Evolutionary conservation across 2,329 filamentous ascomycete genomes (phyloP).

Genomic region (Dothidotthia symphoricarpi): DNA sequence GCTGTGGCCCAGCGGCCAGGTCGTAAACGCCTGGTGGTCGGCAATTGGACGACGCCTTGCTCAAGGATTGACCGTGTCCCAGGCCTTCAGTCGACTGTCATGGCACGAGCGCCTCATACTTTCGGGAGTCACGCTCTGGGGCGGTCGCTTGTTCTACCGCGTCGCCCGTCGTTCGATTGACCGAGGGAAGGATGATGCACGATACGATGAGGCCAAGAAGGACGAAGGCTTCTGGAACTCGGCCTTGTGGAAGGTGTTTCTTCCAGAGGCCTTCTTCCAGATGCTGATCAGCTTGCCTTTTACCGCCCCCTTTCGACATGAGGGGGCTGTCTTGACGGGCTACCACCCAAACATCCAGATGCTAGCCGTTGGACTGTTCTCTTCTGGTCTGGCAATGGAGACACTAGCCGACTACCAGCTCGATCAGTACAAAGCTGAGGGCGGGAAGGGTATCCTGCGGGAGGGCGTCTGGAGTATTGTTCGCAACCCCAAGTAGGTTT

Average conservation of each 20-base stretch:
- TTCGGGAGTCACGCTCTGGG: slow-evolving; percentile 58
- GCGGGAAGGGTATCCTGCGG: slow-evolving; percentile 47
- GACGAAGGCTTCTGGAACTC: slow-evolving; percentile 58
- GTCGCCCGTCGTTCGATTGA: slow-evolving; percentile 51
- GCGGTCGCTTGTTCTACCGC: slow-evolving; percentile 56
- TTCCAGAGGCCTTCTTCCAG: slow-evolving; percentile 59
- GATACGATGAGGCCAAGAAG: slow-evolving; percentile 55
- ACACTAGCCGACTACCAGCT: slow-evolving; percentile 58
- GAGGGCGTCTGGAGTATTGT: slow-evolving; percentile 63
- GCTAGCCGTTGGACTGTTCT: slow-evolving; percentile 55
- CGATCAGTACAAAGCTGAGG: slow-evolving; percentile 49
- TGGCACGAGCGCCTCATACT: slow-evolving; percentile 58
- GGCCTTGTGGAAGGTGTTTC: slow-evolving; percentile 54
- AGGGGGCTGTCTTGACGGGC: slow-evolving; percentile 38
- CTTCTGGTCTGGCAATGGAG: slow-evolving; percentile 57
- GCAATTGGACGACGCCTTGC: slow-evolving; percentile 55
- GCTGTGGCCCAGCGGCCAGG: slow-evolving; percentile 56
- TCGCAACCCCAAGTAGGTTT: slow-evolving; percentile 60
- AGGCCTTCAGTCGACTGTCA: slow-evolving; percentile 50
- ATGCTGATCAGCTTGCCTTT: slow-evolving; percentile 59
- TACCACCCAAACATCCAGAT: slow-evolving; percentile 40
- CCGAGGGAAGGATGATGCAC: slow-evolving; percentile 56
- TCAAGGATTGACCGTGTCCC: slow-evolving; percentile 47
- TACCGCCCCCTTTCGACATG: slow-evolving; percentile 55
- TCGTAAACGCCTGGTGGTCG: slow-evolving; percentile 61